These are phyloP conservation scores for Raddia guianensis DNA, from an alignment of 176 grass and related monocot genomes.

Conservation along the genomic window DNA sequence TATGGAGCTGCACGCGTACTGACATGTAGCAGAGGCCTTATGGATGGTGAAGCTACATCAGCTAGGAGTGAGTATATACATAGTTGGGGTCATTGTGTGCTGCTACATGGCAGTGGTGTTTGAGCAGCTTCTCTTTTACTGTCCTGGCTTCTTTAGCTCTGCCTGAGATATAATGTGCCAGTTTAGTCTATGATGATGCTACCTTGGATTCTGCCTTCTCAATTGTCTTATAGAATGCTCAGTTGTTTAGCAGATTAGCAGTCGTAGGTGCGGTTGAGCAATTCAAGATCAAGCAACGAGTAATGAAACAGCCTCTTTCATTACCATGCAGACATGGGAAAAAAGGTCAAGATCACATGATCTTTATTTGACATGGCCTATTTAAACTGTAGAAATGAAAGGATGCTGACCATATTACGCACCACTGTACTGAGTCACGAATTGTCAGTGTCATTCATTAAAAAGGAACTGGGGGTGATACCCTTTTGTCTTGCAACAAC, in stretches of 20 bases:
- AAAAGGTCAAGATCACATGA: not conserved
- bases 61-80: constrained; percentile 45
- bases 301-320: not conserved
- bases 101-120: constrained; percentile 27
- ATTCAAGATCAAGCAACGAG: not conserved
- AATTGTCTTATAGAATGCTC: not conserved
- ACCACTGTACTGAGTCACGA: not conserved
- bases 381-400: constrained; percentile 2
- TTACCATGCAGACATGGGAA: not conserved
- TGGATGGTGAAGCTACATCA: constrained; percentile 49
- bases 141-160: constrained; percentile 16
- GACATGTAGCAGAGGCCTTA: constrained; percentile 25
- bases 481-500: not conserved
- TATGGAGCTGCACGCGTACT: constrained; percentile 25
- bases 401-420: not conserved
- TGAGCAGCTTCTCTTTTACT: constrained; percentile 28
- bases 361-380: not conserved
- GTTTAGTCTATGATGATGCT: constrained; percentile 28
- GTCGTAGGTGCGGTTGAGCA: not conserved
- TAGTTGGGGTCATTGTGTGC: constrained; percentile 25
- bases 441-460: not conserved
- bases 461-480: not conserved
- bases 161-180: constrained; percentile 28
- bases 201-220: not conserved
- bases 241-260: not conserved